These are phyloP conservation scores for Stentor coeruleus DNA, from an alignment of 73 alveolate genomes.

Conservation along the genomic window DNA sequence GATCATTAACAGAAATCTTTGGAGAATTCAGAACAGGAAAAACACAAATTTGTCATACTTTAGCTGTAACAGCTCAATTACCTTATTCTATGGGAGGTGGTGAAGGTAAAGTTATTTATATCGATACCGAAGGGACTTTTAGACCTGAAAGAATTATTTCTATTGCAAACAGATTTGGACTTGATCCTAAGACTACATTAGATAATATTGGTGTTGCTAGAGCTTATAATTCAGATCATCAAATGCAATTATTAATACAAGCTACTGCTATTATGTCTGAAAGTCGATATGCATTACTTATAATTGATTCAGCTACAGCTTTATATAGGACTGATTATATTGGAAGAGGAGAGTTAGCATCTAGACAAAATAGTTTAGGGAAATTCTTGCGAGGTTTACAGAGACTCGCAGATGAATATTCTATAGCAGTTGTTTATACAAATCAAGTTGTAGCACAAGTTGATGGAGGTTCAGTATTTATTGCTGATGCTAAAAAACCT, in stretches of 20 bases:
- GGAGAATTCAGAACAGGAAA: slow-evolving; percentile 99
- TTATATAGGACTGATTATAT: slow-evolving; percentile 97
- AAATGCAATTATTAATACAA: slow-evolving; percentile 71
- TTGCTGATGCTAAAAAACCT: slow-evolving; percentile 94
- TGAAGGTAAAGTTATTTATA: slow-evolving; percentile 92
- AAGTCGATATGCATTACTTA: slow-evolving; percentile 79
- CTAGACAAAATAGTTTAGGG: slow-evolving; percentile 92
- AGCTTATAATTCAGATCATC: slow-evolving; percentile 96
- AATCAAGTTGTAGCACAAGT: slow-evolving; percentile 96
- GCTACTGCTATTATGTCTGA: slow-evolving; percentile 94
- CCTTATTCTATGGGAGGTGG: slow-evolving; percentile 87
- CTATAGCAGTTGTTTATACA: slow-evolving; percentile 96
- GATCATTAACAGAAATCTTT: slow-evolving; percentile 92
- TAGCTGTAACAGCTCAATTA: slow-evolving; percentile 86
- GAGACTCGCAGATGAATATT: slow-evolving; percentile 96
- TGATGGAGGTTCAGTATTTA: slow-evolving; percentile 92
- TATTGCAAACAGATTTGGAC: slow-evolving; percentile 88
- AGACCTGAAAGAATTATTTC: slow-evolving; percentile 92
- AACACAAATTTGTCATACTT: slow-evolving; percentile 93
- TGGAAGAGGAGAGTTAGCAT: slow-evolving; percentile 97
- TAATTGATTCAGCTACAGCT: slow-evolving; percentile 98
- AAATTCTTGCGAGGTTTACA: slow-evolving; percentile 92
- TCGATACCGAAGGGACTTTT: slow-evolving; percentile 97
- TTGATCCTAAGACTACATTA: slow-evolving; percentile 89
- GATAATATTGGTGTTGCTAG: slow-evolving; percentile 97